phyloP scores from a whole-genome alignment of 805 yeast genomes.

The Metschnikowia baotianmanensis region DNA sequence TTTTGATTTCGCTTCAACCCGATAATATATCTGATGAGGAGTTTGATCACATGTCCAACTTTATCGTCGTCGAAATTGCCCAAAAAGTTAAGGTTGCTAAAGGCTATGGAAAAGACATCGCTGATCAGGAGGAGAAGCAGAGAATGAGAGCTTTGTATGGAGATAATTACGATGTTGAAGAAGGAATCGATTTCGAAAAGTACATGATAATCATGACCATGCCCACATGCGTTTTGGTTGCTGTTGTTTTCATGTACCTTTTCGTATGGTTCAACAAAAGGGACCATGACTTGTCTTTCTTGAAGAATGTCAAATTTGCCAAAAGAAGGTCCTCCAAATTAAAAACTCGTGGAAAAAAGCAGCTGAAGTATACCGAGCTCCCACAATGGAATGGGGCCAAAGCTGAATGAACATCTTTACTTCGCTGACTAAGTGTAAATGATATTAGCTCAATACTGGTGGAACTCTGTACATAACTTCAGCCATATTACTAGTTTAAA shows the following conservation, averaged over 20 bases:
- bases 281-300: constrained; percentile 40
- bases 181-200: constrained; percentile 51
- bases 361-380: constrained; percentile 25
- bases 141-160: constrained; percentile 24
- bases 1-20: constrained; percentile 73
- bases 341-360: constrained; percentile 24
- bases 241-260: constrained; percentile 61
- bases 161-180: constrained; percentile 42
- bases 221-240: constrained; percentile 63
- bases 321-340: constrained; percentile 20
- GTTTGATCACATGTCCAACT: constrained; percentile 49
- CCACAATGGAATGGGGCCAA: constrained; percentile 31
- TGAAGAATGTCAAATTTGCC: constrained; percentile 32
- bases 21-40: constrained; percentile 63
- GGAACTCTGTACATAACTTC: too few species aligned
- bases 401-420: constrained; percentile 8
- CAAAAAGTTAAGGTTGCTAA: constrained; percentile 56
- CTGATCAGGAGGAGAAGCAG: constrained; percentile 33
- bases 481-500: too few species aligned
- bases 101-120: constrained; percentile 43
- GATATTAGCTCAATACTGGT: too few species aligned
- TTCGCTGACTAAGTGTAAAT: background rate
- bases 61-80: constrained; percentile 44
- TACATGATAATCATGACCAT: constrained; percentile 64
- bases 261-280: constrained; percentile 54